A percentile compares a stretch with the other conserved stretches of the same genome.
phyloP scores from a whole-genome alignment of 1,139 yeast genomes.

The Debaryomyces psychrophilus region DNA sequence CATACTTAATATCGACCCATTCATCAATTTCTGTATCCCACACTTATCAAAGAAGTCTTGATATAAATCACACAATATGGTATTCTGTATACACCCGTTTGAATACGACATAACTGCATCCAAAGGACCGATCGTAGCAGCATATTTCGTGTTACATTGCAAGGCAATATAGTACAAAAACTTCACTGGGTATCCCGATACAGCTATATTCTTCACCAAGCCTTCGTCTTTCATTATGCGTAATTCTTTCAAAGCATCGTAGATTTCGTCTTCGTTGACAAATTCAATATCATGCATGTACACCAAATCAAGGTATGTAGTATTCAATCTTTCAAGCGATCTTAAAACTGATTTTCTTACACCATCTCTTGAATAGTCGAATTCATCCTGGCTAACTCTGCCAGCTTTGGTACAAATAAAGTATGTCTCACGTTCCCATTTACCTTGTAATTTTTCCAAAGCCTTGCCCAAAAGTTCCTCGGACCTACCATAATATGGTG shows the following conservation, averaged over 20 bases:
- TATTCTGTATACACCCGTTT: conserved; percentile 82
- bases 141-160: conserved; percentile 27
- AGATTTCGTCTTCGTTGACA: conserved; percentile 54
- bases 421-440: conserved; percentile 62
- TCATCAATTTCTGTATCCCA: conserved; percentile 59
- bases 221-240: conserved; percentile 66
- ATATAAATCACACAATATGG: conserved; percentile 52
- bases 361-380: conserved; percentile 68
- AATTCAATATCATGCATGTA: conserved; percentile 92
- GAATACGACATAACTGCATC: conserved; percentile 82
- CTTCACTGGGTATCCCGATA: conserved; percentile 86
- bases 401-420: conserved; percentile 89
- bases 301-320: conserved; percentile 74
- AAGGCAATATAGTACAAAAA: conserved; percentile 57
- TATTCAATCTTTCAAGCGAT: conserved; percentile 65
- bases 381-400: conserved; percentile 63
- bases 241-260: conserved; percentile 67
- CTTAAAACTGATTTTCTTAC: conserved; percentile 67
- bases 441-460: conserved; percentile 41
- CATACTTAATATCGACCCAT: conserved; percentile 90
- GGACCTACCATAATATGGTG: conserved; percentile 92
- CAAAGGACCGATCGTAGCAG: conserved; percentile 48
- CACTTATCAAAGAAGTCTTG: conserved; percentile 55
- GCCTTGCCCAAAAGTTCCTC: conserved; percentile 76
- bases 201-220: conserved; percentile 64